Evolutionary conservation across 495 filamentous ascomycete species (phyloP).

Genomic region (Chlorociboria aeruginascens): DNA sequence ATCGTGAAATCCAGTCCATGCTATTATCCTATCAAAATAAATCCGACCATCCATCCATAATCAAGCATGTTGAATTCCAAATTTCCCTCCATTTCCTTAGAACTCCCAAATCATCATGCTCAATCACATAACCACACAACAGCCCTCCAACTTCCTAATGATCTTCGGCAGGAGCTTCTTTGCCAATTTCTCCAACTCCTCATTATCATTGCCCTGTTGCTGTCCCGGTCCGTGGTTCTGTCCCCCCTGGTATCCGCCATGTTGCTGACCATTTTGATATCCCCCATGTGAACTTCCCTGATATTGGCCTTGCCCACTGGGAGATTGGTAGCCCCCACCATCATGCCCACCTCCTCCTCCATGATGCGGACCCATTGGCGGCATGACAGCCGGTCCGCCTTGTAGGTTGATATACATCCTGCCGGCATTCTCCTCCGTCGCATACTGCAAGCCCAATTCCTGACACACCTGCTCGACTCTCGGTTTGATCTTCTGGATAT

Average conservation of each 20-base stretch:
- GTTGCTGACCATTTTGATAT: conserved; percentile 17
- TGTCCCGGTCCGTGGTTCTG: background rate
- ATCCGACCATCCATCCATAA: no score
- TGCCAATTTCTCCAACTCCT: conserved; percentile 51
- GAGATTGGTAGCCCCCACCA: no score
- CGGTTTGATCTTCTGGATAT: conserved; percentile 86
- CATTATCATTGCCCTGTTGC: conserved; percentile 35
- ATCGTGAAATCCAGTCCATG: no score
- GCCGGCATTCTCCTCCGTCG: conserved; percentile 78
- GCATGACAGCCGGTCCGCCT: conserved; percentile 31
- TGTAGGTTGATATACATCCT: conserved; percentile 63
- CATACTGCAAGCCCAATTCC: conserved; percentile 69
- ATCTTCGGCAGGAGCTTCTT: conserved; percentile 54
- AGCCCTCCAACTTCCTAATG: conserved; percentile 40
- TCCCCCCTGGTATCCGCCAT: conserved; percentile 13
- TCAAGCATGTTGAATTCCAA: no score
- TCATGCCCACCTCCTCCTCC: background rate
- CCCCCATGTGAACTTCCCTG: background rate
- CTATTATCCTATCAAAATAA: no score
- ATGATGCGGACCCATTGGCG: conserved; percentile 23
- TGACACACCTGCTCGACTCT: conserved; percentile 74
- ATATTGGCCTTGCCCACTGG: conserved; percentile 22
- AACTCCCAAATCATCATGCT: no score
- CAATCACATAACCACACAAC: conserved; percentile 67
- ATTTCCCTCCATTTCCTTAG: no score